phyloP scores from a whole-genome alignment of 2,329 filamentous ascomycete species.

The Samsoniella hepiali region DNA sequence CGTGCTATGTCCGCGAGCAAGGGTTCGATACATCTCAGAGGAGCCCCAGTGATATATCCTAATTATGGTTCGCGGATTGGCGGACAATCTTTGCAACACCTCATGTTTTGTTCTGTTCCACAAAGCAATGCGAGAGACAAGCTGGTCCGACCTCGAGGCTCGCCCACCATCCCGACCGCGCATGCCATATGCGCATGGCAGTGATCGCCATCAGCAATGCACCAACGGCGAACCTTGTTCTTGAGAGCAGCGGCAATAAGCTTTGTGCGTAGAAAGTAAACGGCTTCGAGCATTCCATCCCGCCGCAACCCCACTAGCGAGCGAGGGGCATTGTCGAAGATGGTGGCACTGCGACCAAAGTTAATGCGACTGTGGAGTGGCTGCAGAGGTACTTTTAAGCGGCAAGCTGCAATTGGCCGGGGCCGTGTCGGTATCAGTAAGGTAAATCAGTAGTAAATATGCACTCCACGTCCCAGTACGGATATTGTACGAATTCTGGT shows the following conservation, averaged over 20 bases:
- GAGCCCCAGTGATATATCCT: neutral
- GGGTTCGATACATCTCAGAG: slow-evolving; percentile 3
- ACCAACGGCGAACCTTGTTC: neutral
- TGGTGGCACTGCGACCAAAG: neutral
- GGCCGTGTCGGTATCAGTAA: too few relatives aligned
- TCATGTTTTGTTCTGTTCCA: slow-evolving; percentile 11
- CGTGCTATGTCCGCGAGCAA: neutral
- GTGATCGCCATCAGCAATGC: neutral
- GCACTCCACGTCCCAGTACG: too few relatives aligned
- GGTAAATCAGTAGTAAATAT: too few relatives aligned
- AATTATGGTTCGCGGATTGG: slow-evolving; percentile 8
- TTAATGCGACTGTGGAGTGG: neutral
- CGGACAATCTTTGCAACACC: slow-evolving; percentile 8
- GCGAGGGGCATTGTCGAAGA: neutral
- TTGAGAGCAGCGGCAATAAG: neutral
- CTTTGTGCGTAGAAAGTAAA: neutral
- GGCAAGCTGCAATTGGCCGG: too few relatives aligned
- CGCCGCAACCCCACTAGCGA: neutral
- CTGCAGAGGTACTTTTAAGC: too few relatives aligned
- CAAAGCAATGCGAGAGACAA: slow-evolving; percentile 1
- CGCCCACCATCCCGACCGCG: neutral
- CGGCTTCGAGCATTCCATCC: neutral
- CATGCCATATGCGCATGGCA: neutral
- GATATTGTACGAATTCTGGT: too few relatives aligned
- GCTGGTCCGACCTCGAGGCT: neutral